Conservation (phyloP, 1,284 basidiomycete genomes). For the Melampsora abietis-canadensis region DNA sequence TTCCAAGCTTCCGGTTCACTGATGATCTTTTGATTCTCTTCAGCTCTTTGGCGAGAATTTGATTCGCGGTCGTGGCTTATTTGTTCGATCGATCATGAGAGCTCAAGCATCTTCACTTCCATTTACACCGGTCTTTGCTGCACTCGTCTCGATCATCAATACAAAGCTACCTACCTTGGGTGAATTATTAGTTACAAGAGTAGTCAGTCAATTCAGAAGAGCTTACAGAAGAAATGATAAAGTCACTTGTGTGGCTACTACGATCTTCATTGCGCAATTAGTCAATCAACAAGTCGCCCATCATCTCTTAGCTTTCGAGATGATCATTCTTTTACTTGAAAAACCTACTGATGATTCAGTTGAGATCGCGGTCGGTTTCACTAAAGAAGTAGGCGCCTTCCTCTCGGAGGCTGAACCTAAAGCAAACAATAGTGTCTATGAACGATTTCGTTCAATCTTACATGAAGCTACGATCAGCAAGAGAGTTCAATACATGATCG, state of each 20-base stretch:
- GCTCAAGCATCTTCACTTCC: slow-evolving; percentile 93
- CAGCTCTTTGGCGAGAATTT: slow-evolving; percentile 81
- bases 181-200: slow-evolving; percentile 78
- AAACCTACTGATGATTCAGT: slow-evolving; percentile 96
- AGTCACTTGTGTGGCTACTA: slow-evolving; percentile 80
- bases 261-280: slow-evolving; percentile 92
- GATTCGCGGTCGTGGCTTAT: slow-evolving; percentile 81
- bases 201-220: slow-evolving; percentile 91
- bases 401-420: slow-evolving; percentile 89
- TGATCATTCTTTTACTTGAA: slow-evolving; percentile 87
- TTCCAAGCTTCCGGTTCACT: not conserved
- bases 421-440: slow-evolving; percentile 86
- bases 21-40: not conserved
- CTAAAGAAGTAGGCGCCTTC: slow-evolving; percentile 93
- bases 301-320: slow-evolving; percentile 90
- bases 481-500: slow-evolving; percentile 98
- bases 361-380: slow-evolving; percentile 96
- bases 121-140: slow-evolving; percentile 95
- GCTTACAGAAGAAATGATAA: slow-evolving; percentile 98
- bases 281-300: slow-evolving; percentile 94
- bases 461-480: slow-evolving; percentile 92
- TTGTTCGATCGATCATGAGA: slow-evolving; percentile 92
- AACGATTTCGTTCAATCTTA: slow-evolving; percentile 90
- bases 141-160: slow-evolving; percentile 90
- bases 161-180: slow-evolving; percentile 95